Evolutionary conservation across 305 asterid species (phyloP).

Genomic region (Coffea humblotiana): DNA sequence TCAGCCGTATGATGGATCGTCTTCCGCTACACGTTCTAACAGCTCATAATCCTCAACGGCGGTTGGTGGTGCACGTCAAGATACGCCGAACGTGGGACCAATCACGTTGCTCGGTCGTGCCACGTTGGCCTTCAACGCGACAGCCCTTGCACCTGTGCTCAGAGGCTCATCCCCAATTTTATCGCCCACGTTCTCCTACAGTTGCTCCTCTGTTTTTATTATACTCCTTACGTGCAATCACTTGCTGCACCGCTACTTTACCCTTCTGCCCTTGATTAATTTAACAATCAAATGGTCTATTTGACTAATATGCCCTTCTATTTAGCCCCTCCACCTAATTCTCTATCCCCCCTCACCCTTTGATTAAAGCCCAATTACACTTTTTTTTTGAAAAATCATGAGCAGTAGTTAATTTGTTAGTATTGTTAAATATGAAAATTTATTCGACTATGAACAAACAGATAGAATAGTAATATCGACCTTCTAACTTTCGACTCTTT

Average conservation of each 20-base stretch:
- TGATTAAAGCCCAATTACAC: too few species aligned
- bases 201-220: constrained; percentile 4
- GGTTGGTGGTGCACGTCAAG: constrained; percentile 47
- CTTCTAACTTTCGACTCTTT: too few species aligned
- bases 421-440: too few species aligned
- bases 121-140: constrained; percentile 47
- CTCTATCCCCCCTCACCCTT: too few species aligned
- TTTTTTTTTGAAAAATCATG: too few species aligned
- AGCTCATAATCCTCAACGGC: constrained; percentile 40
- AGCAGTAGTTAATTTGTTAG: too few species aligned
- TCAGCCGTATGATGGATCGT: constrained; percentile 27
- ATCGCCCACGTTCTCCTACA: constrained; percentile 62
- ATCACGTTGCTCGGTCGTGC: constrained; percentile 58
- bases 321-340: background rate
- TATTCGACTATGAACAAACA: too few species aligned
- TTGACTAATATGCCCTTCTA: constrained; percentile 34
- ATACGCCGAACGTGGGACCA: constrained; percentile 44
- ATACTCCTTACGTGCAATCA: background rate
- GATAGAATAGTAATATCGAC: too few species aligned
- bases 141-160: constrained; percentile 24
- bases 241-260: background rate
- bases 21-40: constrained; percentile 40
- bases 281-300: background rate
- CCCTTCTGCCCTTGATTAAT: constrained; percentile 1
- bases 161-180: background rate